phyloP scores from a whole-genome alignment of 148 eudicot species.

The Vaccinium myrtillus region DNA sequence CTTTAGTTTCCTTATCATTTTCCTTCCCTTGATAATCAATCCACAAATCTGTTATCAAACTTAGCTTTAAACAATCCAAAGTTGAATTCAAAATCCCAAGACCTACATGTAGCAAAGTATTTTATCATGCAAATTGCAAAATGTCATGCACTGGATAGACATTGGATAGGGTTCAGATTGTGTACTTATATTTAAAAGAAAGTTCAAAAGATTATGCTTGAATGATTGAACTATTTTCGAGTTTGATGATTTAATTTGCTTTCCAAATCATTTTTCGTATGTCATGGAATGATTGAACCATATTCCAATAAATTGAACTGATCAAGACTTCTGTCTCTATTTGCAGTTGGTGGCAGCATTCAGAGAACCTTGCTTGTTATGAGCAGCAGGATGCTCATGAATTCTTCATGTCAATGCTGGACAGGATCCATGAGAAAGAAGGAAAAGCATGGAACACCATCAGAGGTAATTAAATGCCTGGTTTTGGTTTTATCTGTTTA shows the following conservation, averaged over 20 bases:
- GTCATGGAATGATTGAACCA: background rate
- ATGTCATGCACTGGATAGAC: background rate
- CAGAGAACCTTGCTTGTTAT: slow-evolving; percentile 64
- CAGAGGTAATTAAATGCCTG: slow-evolving; percentile 27
- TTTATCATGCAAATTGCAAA: background rate
- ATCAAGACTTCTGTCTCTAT: slow-evolving; percentile 20
- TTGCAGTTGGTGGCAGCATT: slow-evolving; percentile 79
- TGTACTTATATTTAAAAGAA: background rate
- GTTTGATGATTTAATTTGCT: background rate
- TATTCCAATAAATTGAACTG: background rate
- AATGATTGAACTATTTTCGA: background rate
- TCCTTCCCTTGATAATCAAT: background rate
- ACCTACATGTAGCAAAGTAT: background rate
- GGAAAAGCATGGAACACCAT: slow-evolving; percentile 34
- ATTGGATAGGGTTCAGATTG: background rate
- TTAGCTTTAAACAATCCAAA: background rate
- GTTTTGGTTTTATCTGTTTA: background rate
- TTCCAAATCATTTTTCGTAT: background rate
- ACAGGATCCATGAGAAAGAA: slow-evolving; percentile 65
- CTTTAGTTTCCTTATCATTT: background rate
- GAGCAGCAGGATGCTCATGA: slow-evolving; percentile 87
- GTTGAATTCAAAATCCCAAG: background rate
- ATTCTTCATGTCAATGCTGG: slow-evolving; percentile 67
- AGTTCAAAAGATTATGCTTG: background rate
- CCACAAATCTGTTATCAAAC: background rate